Evolutionary conservation across 169 alveolate genomes (phyloP).

Genomic region (Plasmodium coatneyi): DNA sequence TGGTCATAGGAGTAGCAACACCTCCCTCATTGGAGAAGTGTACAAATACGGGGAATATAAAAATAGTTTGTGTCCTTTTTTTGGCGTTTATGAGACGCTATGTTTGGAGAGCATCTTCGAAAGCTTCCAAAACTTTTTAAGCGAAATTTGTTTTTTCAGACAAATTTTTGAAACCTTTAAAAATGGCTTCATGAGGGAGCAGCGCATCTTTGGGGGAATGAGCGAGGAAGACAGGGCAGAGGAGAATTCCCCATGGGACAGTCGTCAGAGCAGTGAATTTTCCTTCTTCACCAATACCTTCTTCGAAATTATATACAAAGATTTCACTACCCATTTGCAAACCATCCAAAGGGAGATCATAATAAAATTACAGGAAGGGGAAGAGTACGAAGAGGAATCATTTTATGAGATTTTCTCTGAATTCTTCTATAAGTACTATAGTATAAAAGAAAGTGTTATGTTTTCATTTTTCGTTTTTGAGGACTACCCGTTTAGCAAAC

Average conservation of each 20-base stretch:
- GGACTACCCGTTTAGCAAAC: slow-evolving; percentile 68
- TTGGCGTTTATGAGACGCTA: slow-evolving; percentile 15
- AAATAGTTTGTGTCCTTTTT: slow-evolving; percentile 46
- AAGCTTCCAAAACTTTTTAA: slow-evolving; percentile 16
- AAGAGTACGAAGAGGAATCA: slow-evolving; percentile 3
- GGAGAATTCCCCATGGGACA: background rate
- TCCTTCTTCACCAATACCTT: slow-evolving; percentile 43
- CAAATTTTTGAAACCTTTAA: slow-evolving; percentile 51
- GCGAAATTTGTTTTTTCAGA: slow-evolving; percentile 28
- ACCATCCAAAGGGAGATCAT: slow-evolving; percentile 40
- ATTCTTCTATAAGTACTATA: slow-evolving; percentile 37
- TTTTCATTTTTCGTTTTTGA: slow-evolving; percentile 49
- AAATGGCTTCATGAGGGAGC: slow-evolving; percentile 53
- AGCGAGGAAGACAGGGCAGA: background rate
- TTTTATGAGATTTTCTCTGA: slow-evolving; percentile 36
- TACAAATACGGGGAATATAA: slow-evolving; percentile 19
- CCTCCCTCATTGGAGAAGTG: background rate
- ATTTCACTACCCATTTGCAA: slow-evolving; percentile 36
- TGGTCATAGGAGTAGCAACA: background rate
- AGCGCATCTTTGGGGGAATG: background rate
- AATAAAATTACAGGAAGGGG: background rate
- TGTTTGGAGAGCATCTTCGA: slow-evolving; percentile 21
- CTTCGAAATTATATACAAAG: slow-evolving; percentile 72
- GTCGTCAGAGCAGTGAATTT: background rate
- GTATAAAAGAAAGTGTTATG: slow-evolving; percentile 49